Evolutionary conservation across 768 basidiomycete genomes (phyloP).

Genomic region (Infundibulicybe gibba): DNA sequence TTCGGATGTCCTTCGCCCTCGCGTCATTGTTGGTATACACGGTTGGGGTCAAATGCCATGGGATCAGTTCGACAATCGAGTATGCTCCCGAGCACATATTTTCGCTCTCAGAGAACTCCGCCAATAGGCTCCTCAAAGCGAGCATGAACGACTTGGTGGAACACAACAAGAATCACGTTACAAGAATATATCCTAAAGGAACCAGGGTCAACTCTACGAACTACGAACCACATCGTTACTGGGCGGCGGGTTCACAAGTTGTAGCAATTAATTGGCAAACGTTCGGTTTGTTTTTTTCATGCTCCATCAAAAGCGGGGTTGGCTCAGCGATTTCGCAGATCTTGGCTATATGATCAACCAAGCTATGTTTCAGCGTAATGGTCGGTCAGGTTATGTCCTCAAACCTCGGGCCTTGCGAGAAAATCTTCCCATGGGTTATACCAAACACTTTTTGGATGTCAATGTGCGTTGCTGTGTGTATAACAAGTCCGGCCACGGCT

Average conservation of each 20-base stretch:
- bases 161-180: conserved; percentile 81
- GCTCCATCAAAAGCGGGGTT: not conserved
- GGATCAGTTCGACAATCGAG: conserved; percentile 79
- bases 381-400: conserved; percentile 84
- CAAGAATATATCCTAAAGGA: conserved; percentile 85
- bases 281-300: conserved; percentile 48
- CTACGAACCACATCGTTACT: conserved; percentile 84
- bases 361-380: conserved; percentile 93
- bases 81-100: conserved; percentile 91
- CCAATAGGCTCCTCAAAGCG: conserved; percentile 71
- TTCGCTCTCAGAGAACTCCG: conserved; percentile 83
- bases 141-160: conserved; percentile 72
- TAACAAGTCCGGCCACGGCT: not conserved
- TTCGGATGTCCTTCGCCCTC: conserved; percentile 73
- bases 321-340: conserved; percentile 41
- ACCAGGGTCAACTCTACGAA: conserved; percentile 80
- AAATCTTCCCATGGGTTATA: conserved; percentile 46
- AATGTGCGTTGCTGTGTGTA: conserved; percentile 34
- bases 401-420: conserved; percentile 82
- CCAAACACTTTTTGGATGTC: conserved; percentile 61
- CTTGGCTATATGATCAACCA: conserved; percentile 89
- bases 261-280: conserved; percentile 99
- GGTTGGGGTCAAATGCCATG: conserved; percentile 91
- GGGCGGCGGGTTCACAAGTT: conserved; percentile 85
- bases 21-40: conserved; percentile 86